Conservation (phyloP, 768 basidiomycete genomes). For the Clitopilus passeckerianus region DNA sequence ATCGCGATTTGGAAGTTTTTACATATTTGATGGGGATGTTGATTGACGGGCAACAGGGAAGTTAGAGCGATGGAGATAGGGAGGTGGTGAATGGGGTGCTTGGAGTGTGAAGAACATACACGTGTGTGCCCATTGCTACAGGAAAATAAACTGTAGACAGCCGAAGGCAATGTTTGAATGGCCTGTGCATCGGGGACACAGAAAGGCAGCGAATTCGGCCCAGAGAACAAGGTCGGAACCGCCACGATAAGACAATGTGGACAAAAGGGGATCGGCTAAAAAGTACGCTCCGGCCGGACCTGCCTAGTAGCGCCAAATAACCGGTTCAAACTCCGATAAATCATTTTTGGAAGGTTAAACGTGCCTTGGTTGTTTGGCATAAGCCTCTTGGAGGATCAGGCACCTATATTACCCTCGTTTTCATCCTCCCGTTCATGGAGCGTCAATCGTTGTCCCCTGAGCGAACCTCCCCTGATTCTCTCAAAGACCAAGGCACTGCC, state of each 20-base stretch:
- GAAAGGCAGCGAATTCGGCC: neutral
- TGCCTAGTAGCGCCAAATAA: conserved; percentile 2
- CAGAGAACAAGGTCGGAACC: neutral
- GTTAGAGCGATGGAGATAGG: conserved; percentile 3
- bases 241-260: neutral
- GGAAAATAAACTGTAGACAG: neutral
- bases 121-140: neutral
- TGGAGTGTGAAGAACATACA: neutral
- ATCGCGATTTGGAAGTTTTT: conserved; percentile 4
- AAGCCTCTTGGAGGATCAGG: conserved; percentile 17
- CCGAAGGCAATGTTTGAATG: neutral
- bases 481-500: conserved; percentile 9
- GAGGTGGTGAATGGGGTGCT: neutral
- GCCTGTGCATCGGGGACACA: neutral
- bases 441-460: conserved; percentile 24
- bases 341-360: conserved; percentile 1
- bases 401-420: conserved; percentile 15
- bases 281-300: conserved; percentile 1
- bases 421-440: conserved; percentile 19
- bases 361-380: neutral
- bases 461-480: conserved; percentile 19
- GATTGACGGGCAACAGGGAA: conserved; percentile 8
- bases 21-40: conserved; percentile 9
- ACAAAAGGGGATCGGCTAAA: neutral
- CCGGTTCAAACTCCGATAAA: neutral